Conservation (phyloP, 495 filamentous ascomycete species). For the Staphylotrichum tortipilum region DNA sequence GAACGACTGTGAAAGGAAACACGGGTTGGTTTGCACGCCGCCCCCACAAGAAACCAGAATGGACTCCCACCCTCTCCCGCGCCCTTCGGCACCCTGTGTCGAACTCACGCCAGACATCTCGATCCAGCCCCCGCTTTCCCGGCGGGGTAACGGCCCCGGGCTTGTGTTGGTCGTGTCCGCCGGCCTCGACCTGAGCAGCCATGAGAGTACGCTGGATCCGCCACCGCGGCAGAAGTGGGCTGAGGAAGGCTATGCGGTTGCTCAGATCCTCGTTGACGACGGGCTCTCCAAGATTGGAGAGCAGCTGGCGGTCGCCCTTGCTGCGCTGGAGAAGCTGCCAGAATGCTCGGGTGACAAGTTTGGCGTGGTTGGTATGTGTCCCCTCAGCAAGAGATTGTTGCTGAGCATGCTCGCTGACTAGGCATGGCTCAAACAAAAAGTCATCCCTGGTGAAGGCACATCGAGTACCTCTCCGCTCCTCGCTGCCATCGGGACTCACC, state of each 20-base stretch:
- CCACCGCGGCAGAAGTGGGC: constrained; percentile 50
- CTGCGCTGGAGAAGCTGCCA: constrained; percentile 18
- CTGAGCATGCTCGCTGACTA: not conserved
- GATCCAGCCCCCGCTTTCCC: constrained; percentile 48
- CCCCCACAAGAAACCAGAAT: not conserved
- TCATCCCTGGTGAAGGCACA: not conserved
- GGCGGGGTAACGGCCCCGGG: constrained; percentile 47
- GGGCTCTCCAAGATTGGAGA: not conserved
- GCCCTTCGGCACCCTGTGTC: constrained; percentile 1
- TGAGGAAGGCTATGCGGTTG: constrained; percentile 50
- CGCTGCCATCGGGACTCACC: constrained; percentile 6
- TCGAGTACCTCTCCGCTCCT: not conserved
- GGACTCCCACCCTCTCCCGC: not conserved
- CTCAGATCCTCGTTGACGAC: constrained; percentile 23
- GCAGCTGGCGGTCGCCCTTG: constrained; percentile 10
- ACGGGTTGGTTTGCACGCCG: too few species aligned
- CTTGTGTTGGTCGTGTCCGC: constrained; percentile 35
- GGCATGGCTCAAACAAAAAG: too few species aligned
- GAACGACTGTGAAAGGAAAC: too few species aligned
- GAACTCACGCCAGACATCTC: constrained; percentile 9
- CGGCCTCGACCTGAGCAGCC: constrained; percentile 1
- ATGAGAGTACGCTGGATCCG: constrained; percentile 31
- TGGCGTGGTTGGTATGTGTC: constrained; percentile 30
- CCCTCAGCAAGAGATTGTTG: not conserved
- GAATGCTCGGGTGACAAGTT: constrained; percentile 24